Evolutionary conservation across 257 asterid species (phyloP).

Genomic region (Linderniella brevidens): DNA sequence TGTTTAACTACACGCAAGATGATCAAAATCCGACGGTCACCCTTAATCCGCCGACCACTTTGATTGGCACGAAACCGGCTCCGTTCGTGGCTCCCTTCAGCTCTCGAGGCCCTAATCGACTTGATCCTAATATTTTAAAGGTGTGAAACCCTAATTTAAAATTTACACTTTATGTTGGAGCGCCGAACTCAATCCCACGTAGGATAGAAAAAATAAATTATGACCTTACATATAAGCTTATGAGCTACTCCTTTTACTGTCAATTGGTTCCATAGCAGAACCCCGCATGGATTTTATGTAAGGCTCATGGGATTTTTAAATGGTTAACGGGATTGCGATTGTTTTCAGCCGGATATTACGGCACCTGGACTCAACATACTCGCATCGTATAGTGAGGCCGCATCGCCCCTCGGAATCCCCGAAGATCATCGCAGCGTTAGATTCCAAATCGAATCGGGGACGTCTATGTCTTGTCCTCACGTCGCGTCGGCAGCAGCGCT

Average conservation of each 20-base stretch:
- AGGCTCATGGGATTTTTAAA: no score
- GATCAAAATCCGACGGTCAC: slow-evolving; percentile 15
- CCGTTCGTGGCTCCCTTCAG: slow-evolving; percentile 44
- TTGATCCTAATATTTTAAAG: slow-evolving; percentile 36
- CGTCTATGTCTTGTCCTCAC: slow-evolving; percentile 96
- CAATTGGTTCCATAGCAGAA: no score
- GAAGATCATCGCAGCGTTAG: slow-evolving; percentile 41
- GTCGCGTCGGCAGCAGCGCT: slow-evolving; percentile 57
- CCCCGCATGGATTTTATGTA: no score
- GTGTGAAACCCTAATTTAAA: slow-evolving; percentile 5
- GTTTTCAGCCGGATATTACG: slow-evolving; percentile 91
- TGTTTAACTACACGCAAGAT: slow-evolving; percentile 23
- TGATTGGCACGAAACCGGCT: slow-evolving; percentile 25
- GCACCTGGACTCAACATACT: slow-evolving; percentile 78
- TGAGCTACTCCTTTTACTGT: no score
- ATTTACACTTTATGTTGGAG: not conserved
- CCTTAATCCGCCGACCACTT: slow-evolving; percentile 20
- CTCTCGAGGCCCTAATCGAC: slow-evolving; percentile 39
- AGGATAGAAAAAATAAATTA: no score
- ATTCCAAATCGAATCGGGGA: slow-evolving; percentile 60
- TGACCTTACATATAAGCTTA: no score
- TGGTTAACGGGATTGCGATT: not conserved
- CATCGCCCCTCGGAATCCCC: slow-evolving; percentile 49
- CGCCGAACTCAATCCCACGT: no score
- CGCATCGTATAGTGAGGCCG: slow-evolving; percentile 88